Evolutionary conservation across 2,329 filamentous ascomycete genomes (phyloP), one percentile per base, ranked within the genome.

Genomic region (Fusarium solani-melongenae): DNA sequence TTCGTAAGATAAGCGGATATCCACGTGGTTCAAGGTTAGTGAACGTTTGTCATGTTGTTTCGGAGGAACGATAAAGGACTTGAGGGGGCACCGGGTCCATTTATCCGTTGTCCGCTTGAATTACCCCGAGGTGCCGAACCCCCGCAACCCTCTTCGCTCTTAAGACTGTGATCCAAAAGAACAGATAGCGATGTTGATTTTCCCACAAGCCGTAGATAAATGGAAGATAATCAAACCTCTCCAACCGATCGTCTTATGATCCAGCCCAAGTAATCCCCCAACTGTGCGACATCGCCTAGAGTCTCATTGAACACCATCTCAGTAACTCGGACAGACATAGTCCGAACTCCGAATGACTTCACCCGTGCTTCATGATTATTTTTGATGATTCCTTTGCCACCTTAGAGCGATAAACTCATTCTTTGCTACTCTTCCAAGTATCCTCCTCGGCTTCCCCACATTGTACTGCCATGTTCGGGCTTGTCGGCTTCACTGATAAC

Each of bases 401-500:
- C 4, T 22, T 24, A 15, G 17, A 17, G 17, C 6, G 4, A 57
- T 61, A 31, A 31, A 31, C 29, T 31, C 8, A 10, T 31, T 31
- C 29, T 31, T 31, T 31, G 29, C 9, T 31, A 10, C 29, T 31
- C 29, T 31, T 31, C 9, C 3, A 10, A 31, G 29, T 31, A 57
- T 11, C 14, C 9, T 62, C 20, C 6, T 58, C 15, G 15, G 17
- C 10, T 22, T 58, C 10, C 14, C 27, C 5, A 34, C 5, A 15
- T 41, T 38, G 1, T 17, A 22, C 11, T 15, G 11, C 8, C 31
- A 84, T 84, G 82, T 74, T 81, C 27, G 66, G 77, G 8, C 77
- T 84, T 0, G 36, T 71, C 20, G 83, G 83, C 5, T 86, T 86
- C 69, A 82, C 82, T 0, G 79, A 83, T 61, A 86, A 86, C 69